Evolutionary conservation across 2,329 filamentous ascomycete genomes (phyloP), one percentile per base, ranked within the genome.

Genomic region (Teratosphaeria destructans): DNA sequence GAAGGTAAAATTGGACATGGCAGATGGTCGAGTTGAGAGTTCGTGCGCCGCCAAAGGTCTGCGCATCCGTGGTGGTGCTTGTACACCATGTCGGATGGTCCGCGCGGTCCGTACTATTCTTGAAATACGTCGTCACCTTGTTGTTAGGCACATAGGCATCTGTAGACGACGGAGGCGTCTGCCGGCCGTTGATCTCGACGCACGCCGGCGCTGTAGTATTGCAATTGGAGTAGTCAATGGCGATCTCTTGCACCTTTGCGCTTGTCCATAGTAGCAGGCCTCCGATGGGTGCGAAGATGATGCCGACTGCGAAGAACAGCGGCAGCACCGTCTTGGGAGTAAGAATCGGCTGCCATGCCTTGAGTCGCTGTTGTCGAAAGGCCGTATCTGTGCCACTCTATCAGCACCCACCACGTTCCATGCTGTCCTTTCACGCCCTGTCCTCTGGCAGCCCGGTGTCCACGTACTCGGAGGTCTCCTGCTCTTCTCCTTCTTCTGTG

Each of bases 281-380:
- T 52, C 93, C 93, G 65, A 97, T 92, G 59, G 93, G 91, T 37
- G 92, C 92, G 73, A 96, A 96, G 72, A 97, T 90, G 68, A 96
- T 82, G 61, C 90, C 92, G 68, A 96, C 86, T 56, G 83, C 83
- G 73, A 96, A 96, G 79, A 96, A 96, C 61, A 96, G 83, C 62
- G 91, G 91, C 37, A 95, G 79, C 39, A 95, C 90, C 54, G 91
- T 96, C 78, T 96, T 96, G 2, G 93, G 93, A 3, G 93, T 97
- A 57, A 96, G 81, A 71, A 97, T 96, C 43, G 93, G 93, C 77
- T 99, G 94, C 94, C 94, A 99, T 79, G 94, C 94, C 78, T 97
- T 96, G 75, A 99, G 78, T 72, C 94, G 86, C 77, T 99, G 94
- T 74, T 99, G 94, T 69, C 94, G 85, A 74, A 97, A 99, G 11